Percentiles rank a stretch among this genome's conserved stretches.
phyloP scores from a whole-genome alignment of 2,329 filamentous ascomycete genomes.

The Paramyrothecium roridum region DNA sequence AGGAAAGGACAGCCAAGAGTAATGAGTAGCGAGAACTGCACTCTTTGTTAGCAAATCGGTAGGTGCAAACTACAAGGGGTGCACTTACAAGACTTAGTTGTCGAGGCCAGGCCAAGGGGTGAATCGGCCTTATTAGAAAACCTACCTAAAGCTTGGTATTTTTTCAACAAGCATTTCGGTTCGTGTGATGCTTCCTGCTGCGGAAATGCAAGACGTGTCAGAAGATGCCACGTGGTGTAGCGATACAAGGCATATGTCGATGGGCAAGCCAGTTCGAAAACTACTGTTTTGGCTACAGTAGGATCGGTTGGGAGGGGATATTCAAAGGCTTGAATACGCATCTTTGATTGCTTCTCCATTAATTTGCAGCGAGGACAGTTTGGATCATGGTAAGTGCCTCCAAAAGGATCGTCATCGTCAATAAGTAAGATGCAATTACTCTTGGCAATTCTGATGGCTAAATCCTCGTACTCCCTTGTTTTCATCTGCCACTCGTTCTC shows the following conservation, averaged over 20 bases:
- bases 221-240: constrained; percentile 36
- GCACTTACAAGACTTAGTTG: constrained; percentile 24
- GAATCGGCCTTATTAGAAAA: constrained; percentile 9
- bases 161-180: constrained; percentile 18
- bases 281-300: constrained; percentile 24
- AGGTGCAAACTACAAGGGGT: too few species aligned
- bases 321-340: constrained; percentile 36
- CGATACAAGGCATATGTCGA: constrained; percentile 32
- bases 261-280: constrained; percentile 39
- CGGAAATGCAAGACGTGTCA: constrained; percentile 23
- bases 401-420: constrained; percentile 12
- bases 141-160: constrained; percentile 16
- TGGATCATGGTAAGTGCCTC: constrained; percentile 14
- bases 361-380: constrained; percentile 32
- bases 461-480: constrained; percentile 23
- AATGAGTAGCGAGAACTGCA: constrained; percentile 23
- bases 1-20: constrained; percentile 18
- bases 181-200: constrained; percentile 8
- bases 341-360: constrained; percentile 17
- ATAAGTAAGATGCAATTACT: constrained; percentile 26
- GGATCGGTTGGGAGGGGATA: constrained; percentile 32
- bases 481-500: constrained; percentile 26
- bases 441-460: constrained; percentile 24
- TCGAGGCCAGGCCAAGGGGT: constrained; percentile 21
- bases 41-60: neutral